Conservation (phyloP, 1,284 basidiomycete species). For the Boletus mariae region DNA sequence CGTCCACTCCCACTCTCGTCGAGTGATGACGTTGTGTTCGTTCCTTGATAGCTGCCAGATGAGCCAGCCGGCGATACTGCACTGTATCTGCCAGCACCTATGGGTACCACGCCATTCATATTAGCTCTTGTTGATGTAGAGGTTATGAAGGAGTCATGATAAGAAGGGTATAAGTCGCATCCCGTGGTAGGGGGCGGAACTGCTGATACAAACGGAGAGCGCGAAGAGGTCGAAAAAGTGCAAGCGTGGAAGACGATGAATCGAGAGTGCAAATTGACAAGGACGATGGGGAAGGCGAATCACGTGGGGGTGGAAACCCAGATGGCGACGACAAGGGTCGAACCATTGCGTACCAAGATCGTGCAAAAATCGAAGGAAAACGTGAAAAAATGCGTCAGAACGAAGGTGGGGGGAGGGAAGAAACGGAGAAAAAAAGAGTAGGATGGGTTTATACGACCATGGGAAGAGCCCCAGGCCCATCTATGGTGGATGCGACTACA, state of each 20-base stretch:
- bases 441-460: background rate
- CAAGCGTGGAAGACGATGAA: conserved; percentile 10
- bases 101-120: background rate
- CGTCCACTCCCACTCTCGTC: conserved; percentile 17
- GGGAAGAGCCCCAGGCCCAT: background rate
- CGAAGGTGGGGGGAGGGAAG: background rate
- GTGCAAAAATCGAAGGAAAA: background rate
- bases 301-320: background rate
- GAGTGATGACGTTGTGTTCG: conserved; percentile 17
- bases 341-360: conserved; percentile 6
- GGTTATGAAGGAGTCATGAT: background rate
- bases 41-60: conserved; percentile 15
- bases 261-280: conserved; percentile 1
- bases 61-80: conserved; percentile 25
- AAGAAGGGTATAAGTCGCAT: background rate
- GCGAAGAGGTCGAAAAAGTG: background rate
- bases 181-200: background rate
- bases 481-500: background rate
- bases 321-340: background rate
- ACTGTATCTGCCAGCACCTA: conserved; percentile 18
- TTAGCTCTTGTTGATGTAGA: conserved; percentile 13
- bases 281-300: conserved; percentile 3
- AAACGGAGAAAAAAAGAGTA: background rate
- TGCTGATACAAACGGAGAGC: background rate
- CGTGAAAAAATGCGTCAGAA: conserved; percentile 4